phyloP scores from a whole-genome alignment of 306 rosid species.

The Pyrus pyrifolia region DNA sequence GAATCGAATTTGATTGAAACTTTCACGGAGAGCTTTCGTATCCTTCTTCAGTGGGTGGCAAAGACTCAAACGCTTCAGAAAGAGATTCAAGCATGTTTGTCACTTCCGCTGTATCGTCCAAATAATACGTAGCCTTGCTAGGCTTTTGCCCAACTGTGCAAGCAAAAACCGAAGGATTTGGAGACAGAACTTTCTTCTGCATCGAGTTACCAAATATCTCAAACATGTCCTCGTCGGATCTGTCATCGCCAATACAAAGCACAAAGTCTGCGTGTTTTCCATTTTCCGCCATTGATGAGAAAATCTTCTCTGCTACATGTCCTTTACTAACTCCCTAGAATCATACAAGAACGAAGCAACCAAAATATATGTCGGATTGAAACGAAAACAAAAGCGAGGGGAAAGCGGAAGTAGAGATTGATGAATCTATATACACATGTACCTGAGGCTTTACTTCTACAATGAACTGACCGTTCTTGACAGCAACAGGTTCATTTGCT shows the following conservation, averaged over 20 bases:
- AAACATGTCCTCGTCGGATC: conserved; percentile 95
- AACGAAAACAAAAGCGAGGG: background rate
- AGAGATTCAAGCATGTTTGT: conserved; percentile 56
- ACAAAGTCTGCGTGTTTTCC: conserved; percentile 73
- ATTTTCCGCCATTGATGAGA: conserved; percentile 50
- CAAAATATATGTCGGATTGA: background rate
- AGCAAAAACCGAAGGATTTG: conserved; percentile 51
- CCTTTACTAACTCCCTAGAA: conserved; percentile 80
- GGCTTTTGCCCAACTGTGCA: conserved; percentile 87
- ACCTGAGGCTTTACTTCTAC: conserved; percentile 88
- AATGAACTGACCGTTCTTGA: conserved; percentile 69
- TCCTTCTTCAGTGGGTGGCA: conserved; percentile 15
- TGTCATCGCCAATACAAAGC: conserved; percentile 77
- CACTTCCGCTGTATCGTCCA: conserved; percentile 62
- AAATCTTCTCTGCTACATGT: conserved; percentile 57
- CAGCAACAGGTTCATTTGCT: conserved; percentile 83
- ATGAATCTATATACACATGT: background rate
- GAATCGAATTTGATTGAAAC: background rate
- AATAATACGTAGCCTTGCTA: conserved; percentile 68
- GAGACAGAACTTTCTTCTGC: conserved; percentile 46
- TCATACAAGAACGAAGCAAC: background rate
- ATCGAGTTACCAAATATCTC: conserved; percentile 46
- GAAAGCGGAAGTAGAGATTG: background rate
- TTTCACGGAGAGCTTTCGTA: conserved; percentile 31
- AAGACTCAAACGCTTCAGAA: conserved; percentile 41